Base-by-base conservation (phyloP, 2,329 filamentous ascomycete genomes). In the Metarhizium sp. region DNA sequence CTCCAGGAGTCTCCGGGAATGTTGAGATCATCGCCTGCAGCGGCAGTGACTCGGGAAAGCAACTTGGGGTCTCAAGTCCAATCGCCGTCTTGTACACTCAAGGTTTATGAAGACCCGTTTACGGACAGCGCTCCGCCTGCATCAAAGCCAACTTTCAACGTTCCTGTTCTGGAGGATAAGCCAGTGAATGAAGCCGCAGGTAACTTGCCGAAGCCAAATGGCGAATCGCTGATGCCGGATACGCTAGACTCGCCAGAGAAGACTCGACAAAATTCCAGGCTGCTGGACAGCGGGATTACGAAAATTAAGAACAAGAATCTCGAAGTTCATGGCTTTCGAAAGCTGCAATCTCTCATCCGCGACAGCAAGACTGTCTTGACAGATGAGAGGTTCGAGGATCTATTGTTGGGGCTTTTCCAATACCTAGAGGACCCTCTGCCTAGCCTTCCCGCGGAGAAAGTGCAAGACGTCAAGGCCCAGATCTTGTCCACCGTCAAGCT, bases 301-400 rank as follows among this genome's bases (percentile, higher is more conserved):
- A 87, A 88, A 59, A 85, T 92, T 61, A 84, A 84, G 61, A 78
- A 81, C 34, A 82, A 83, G 62, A 82, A 82, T 1, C 79, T 92
- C n/a, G 88, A 92, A 65, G 87, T 88, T 3, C 87, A 91, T 65
- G 88, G 88, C 55, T 90, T 92, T 76, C 82, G 88, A 53, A 88
- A 88, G 64, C 75, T 92, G 51, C 88, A 92, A 67, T 85, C 85
- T 43, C 78, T 91, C 60, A 78, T 90, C 57, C 84, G 86, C 59
- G 85, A 87, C 57, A 81, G 78, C 64, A 79, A 79, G 62, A 78
- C 83, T 14, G 75, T 82, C 20, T 83, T 88, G 65, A 77, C 78
- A 1, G 81, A 86, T 57, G 82, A 86, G 50, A 86, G 82, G 60
- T 90, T 90, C 58, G 81, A 86, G 59, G 77, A 84, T 7, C 75